A percentile compares a stretch with the other conserved stretches of the same genome.
Evolutionary conservation across 257 asterid species (phyloP).

Genomic region (Leonotis leonurus): DNA sequence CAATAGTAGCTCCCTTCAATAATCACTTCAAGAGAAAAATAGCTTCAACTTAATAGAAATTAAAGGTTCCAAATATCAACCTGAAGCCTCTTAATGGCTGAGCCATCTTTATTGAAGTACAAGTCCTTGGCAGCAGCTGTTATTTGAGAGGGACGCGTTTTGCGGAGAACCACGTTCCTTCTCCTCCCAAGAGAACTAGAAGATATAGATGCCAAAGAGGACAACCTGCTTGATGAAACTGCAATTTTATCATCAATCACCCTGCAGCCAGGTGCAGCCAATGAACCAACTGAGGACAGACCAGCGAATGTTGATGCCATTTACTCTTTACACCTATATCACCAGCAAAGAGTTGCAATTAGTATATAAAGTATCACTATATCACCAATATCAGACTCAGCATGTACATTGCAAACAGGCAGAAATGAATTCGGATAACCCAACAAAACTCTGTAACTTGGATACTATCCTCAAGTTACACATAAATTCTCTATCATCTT

Average conservation of each 20-base stretch:
- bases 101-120: constrained; percentile 94
- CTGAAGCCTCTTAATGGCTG: constrained; percentile 83
- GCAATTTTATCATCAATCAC: constrained; percentile 41
- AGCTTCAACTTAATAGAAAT: neutral
- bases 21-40: neutral
- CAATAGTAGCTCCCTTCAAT: constrained; percentile 10
- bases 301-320: constrained; percentile 82
- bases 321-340: constrained; percentile 25
- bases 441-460: neutral
- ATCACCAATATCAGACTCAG: neutral
- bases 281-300: constrained; percentile 61
- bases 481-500: neutral
- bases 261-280: constrained; percentile 64
- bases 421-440: neutral
- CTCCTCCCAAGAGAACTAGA: constrained; percentile 51
- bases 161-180: constrained; percentile 35
- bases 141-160: constrained; percentile 40
- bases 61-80: constrained; percentile 25
- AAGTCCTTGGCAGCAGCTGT: constrained; percentile 80
- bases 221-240: constrained; percentile 46
- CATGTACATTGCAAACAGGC: neutral
- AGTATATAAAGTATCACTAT: neutral
- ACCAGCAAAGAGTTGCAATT: neutral
- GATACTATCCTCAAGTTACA: neutral
- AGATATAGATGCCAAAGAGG: constrained; percentile 61